Percentiles rank a stretch among this genome's conserved stretches.
phyloP scores from a whole-genome alignment of 768 basidiomycete species.

The Clavulina sp. region DNA sequence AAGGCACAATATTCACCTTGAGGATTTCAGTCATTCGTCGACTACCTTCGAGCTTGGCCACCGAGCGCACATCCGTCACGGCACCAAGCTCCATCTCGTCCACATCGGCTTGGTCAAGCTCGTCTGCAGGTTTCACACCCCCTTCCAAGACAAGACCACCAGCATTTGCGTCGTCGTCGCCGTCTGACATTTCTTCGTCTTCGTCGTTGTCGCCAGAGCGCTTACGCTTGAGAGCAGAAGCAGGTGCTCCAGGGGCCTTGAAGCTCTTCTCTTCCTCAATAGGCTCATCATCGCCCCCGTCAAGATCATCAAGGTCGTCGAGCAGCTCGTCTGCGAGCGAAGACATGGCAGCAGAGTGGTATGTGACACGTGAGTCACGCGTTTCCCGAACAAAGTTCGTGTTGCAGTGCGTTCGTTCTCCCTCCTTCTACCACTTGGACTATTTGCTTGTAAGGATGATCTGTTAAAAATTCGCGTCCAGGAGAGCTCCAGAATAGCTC shows the following conservation, averaged over 20 bases:
- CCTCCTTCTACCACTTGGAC: too few relatives aligned
- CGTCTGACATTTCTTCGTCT: constrained; percentile 28
- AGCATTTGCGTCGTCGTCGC: constrained; percentile 23
- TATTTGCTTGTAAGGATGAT: too few relatives aligned
- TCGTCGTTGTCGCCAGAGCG: constrained; percentile 34
- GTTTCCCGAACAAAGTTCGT: too few relatives aligned
- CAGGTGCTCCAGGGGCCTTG: background rate
- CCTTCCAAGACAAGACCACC: constrained; percentile 30
- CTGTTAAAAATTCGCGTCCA: too few relatives aligned
- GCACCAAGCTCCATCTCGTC: constrained; percentile 79
- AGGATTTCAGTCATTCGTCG: constrained; percentile 78
- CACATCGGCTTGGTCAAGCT: constrained; percentile 86
- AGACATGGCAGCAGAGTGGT: constrained; percentile 16
- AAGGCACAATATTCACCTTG: constrained; percentile 29
- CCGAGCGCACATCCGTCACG: constrained; percentile 70
- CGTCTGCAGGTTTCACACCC: constrained; percentile 85
- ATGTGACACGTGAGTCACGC: too few relatives aligned
- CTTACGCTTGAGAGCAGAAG: constrained; percentile 39
- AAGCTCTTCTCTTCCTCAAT: constrained; percentile 25
- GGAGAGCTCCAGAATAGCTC: too few relatives aligned
- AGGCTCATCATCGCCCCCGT: constrained; percentile 42
- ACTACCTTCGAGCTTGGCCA: constrained; percentile 79
- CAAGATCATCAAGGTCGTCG: constrained; percentile 78
- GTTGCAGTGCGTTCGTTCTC: too few relatives aligned
- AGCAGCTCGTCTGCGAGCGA: constrained; percentile 79